Percentiles rank a stretch among this genome's conserved stretches.
These are phyloP conservation scores for Auriscalpium microsporum DNA, from an alignment of 768 basidiomycete species.

Conservation along the genomic window DNA sequence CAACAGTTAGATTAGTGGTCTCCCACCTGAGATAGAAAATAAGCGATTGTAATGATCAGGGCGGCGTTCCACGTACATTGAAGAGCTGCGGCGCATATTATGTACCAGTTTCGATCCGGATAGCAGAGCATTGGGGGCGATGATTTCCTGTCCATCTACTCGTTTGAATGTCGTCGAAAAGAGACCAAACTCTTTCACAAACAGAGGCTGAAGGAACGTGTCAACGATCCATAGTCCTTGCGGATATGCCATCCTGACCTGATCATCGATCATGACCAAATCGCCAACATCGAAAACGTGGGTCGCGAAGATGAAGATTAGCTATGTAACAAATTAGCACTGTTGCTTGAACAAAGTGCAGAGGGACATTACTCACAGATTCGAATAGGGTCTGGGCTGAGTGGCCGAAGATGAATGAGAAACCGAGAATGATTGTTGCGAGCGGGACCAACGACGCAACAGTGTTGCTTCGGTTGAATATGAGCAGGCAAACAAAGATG, in stretches of 20 bases:
- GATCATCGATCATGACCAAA: slow-evolving; percentile 72
- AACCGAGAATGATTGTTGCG: slow-evolving; percentile 72
- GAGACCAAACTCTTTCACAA: slow-evolving; percentile 71
- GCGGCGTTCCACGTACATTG: slow-evolving; percentile 43
- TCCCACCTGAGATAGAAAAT: slow-evolving; percentile 42
- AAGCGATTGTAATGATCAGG: neutral
- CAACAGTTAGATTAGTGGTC: slow-evolving; percentile 53
- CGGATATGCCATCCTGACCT: slow-evolving; percentile 27
- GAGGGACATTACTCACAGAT: slow-evolving; percentile 39
- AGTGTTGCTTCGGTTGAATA: slow-evolving; percentile 62
- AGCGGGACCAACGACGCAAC: slow-evolving; percentile 69
- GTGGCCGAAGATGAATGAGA: slow-evolving; percentile 80
- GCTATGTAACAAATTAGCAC: slow-evolving; percentile 26
- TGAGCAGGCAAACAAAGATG: slow-evolving; percentile 63
- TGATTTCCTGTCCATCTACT: slow-evolving; percentile 75
- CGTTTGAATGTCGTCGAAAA: slow-evolving; percentile 73
- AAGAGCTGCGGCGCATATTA: slow-evolving; percentile 66
- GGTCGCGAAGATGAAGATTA: slow-evolving; percentile 80
- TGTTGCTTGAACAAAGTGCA: neutral
- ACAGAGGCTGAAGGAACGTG: slow-evolving; percentile 25
- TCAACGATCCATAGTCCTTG: neutral
- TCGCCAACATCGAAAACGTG: slow-evolving; percentile 85
- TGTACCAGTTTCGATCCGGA: slow-evolving; percentile 68
- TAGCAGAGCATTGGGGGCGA: slow-evolving; percentile 69
- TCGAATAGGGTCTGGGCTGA: slow-evolving; percentile 74